Percentiles rank a stretch among this genome's conserved stretches.
Conservation (phyloP, 1,284 basidiomycete species). For the Cutaneotrichosporon dermatis region DNA sequence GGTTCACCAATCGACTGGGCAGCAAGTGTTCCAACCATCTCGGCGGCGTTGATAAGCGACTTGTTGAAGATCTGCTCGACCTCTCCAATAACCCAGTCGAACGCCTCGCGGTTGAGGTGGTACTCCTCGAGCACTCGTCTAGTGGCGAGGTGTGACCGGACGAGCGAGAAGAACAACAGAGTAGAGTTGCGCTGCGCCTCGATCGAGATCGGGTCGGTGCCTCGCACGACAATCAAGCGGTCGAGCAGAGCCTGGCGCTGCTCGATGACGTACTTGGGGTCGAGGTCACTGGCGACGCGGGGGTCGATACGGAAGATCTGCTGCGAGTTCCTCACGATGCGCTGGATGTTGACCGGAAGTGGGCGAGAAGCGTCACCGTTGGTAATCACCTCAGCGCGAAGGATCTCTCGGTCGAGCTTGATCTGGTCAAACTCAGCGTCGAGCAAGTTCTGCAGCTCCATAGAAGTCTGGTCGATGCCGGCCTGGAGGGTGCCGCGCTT, state of each 20-base stretch:
- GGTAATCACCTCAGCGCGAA: slow-evolving; percentile 82
- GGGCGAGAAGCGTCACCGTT: slow-evolving; percentile 66
- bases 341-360: slow-evolving; percentile 87
- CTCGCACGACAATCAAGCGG: slow-evolving; percentile 78
- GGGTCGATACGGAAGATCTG: slow-evolving; percentile 98
- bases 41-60: slow-evolving; percentile 85
- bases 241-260: slow-evolving; percentile 66
- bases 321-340: slow-evolving; percentile 90
- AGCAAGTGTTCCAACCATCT: slow-evolving; percentile 98
- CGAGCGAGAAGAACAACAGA: slow-evolving; percentile 85
- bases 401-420: slow-evolving; percentile 64
- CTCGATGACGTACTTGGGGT: slow-evolving; percentile 81
- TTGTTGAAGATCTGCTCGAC: slow-evolving; percentile 92
- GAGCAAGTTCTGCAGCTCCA: slow-evolving; percentile 81
- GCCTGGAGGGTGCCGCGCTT: slow-evolving; percentile 77
- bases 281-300: slow-evolving; percentile 86
- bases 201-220: slow-evolving; percentile 66
- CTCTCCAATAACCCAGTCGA: slow-evolving; percentile 96
- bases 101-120: slow-evolving; percentile 84
- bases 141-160: slow-evolving; percentile 79
- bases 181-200: slow-evolving; percentile 88
- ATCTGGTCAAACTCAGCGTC: slow-evolving; percentile 85
- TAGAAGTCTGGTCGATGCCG: slow-evolving; percentile 86
- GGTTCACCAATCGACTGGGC: slow-evolving; percentile 99
- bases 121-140: slow-evolving; percentile 78